Conservation (phyloP, 2,329 filamentous ascomycete species). For the Talaromyces sp. region DNA sequence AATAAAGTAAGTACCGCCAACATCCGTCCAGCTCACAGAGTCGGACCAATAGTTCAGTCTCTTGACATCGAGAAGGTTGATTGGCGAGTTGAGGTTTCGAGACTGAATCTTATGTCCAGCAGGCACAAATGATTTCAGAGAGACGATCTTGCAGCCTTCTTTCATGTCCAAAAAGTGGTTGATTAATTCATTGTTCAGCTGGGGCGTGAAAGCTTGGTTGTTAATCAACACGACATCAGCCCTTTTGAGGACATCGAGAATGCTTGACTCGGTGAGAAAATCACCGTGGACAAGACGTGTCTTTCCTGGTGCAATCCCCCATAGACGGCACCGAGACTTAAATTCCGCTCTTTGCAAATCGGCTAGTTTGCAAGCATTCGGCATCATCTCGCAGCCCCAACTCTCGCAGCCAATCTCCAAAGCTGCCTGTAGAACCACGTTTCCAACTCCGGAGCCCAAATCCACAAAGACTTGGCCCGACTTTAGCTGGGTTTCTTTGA, state of each 20-base stretch:
- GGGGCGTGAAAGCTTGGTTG: constrained; percentile 90
- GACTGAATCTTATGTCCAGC: constrained; percentile 68
- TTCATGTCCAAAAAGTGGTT: constrained; percentile 92
- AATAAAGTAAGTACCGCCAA: constrained; percentile 80
- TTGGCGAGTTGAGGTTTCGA: constrained; percentile 72
- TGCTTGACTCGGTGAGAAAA: constrained; percentile 67
- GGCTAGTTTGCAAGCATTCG: constrained; percentile 77
- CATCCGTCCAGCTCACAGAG: constrained; percentile 84
- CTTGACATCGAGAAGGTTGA: constrained; percentile 73
- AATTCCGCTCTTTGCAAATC: constrained; percentile 79
- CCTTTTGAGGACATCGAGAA: constrained; percentile 67
- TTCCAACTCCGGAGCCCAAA: constrained; percentile 90
- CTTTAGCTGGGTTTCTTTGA: constrained; percentile 70
- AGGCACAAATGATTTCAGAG: constrained; percentile 84
- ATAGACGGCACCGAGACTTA: constrained; percentile 73
- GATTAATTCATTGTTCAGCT: constrained; percentile 77
- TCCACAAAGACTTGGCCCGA: constrained; percentile 88
- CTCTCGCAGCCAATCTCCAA: constrained; percentile 89
- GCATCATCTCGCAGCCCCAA: constrained; percentile 96
- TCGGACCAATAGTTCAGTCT: constrained; percentile 62
- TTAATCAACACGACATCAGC: constrained; percentile 97
- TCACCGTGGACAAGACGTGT: constrained; percentile 79
- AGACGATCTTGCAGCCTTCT: constrained; percentile 81
- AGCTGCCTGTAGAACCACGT: constrained; percentile 89
- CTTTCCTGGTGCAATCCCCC: constrained; percentile 75